Conservation (phyloP, 2,329 filamentous ascomycete species). For the Aspergillus amoenus region DNA sequence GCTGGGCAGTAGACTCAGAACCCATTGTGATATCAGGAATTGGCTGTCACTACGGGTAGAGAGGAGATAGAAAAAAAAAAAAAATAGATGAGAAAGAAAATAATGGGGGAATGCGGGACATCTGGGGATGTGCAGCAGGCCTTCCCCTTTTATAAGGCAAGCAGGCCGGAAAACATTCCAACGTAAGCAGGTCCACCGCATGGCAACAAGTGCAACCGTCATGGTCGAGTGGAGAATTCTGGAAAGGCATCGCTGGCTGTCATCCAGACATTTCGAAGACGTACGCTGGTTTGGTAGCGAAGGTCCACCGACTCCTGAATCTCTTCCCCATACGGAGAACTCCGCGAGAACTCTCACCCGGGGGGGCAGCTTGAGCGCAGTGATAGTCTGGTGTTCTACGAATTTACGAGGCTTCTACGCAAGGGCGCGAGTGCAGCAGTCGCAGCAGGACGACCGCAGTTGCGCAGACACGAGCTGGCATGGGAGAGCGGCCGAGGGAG, state of each 20-base stretch:
- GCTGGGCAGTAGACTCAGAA: slow-evolving; percentile 27
- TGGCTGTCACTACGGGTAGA: not conserved
- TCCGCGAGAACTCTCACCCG: slow-evolving; percentile 2
- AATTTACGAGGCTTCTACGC: no score
- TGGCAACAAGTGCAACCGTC: not conserved
- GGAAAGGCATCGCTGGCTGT: slow-evolving; percentile 2
- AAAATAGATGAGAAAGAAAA: not conserved
- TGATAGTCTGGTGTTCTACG: no score
- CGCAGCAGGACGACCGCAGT: no score
- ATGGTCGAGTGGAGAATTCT: slow-evolving; percentile 7
- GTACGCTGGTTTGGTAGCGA: slow-evolving; percentile 6
- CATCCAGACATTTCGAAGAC: slow-evolving; percentile 5
- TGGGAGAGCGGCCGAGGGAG: not conserved
- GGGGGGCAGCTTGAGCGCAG: no score
- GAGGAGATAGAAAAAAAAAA: not conserved
- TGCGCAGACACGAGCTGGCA: no score
- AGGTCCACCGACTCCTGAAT: slow-evolving; percentile 2
- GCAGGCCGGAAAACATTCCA: not conserved
- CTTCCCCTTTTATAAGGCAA: slow-evolving; percentile 7
- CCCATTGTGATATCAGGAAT: slow-evolving; percentile 25
- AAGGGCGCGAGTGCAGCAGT: no score
- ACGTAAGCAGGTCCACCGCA: slow-evolving; percentile 7
- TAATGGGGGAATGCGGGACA: not conserved
- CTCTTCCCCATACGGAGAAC: not conserved
- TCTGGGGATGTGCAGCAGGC: slow-evolving; percentile 10